Conservation (phyloP, 768 basidiomycete species). For the Cystofilobasidium capitatum region DNA sequence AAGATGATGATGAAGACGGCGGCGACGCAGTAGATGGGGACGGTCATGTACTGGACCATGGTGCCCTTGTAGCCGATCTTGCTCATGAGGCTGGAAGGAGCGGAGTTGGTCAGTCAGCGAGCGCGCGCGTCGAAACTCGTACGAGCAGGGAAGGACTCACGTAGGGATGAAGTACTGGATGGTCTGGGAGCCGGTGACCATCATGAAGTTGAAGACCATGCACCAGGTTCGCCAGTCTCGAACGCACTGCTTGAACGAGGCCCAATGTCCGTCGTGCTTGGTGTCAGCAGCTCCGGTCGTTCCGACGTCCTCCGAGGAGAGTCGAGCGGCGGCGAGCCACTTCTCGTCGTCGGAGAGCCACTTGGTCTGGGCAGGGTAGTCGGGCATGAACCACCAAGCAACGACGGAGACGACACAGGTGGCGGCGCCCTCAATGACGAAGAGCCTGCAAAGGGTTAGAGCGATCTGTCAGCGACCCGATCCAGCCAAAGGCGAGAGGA, state of each 20-base stretch:
- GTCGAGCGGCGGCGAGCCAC: constrained; percentile 11
- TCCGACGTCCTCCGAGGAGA: constrained; percentile 7
- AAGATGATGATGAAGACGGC: constrained; percentile 32
- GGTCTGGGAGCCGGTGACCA: constrained; percentile 12
- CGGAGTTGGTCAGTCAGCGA: too few relatives aligned
- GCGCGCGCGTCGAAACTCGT: too few relatives aligned
- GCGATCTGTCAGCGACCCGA: not conserved
- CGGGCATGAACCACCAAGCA: constrained; percentile 36
- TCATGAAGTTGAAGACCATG: constrained; percentile 11
- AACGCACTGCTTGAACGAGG: not conserved
- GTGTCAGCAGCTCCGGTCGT: not conserved
- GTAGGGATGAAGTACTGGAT: constrained; percentile 8
- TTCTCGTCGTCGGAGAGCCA: constrained; percentile 30
- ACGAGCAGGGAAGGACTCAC: too few relatives aligned
- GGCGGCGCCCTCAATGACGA: constrained; percentile 37
- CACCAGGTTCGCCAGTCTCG: constrained; percentile 2
- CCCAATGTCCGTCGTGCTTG: not conserved
- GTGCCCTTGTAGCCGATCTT: constrained; percentile 33
- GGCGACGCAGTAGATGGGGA: constrained; percentile 34
- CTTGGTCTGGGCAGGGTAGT: constrained; percentile 36
- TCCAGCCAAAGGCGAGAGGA: not conserved
- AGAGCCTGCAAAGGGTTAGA: constrained; percentile 29
- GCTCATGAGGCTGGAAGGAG: constrained; percentile 34
- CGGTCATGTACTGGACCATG: constrained; percentile 37
- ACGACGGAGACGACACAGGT: constrained; percentile 32